Conservation (phyloP, 2,329 filamentous ascomycete genomes). For the Cladophialophora psammophila region DNA sequence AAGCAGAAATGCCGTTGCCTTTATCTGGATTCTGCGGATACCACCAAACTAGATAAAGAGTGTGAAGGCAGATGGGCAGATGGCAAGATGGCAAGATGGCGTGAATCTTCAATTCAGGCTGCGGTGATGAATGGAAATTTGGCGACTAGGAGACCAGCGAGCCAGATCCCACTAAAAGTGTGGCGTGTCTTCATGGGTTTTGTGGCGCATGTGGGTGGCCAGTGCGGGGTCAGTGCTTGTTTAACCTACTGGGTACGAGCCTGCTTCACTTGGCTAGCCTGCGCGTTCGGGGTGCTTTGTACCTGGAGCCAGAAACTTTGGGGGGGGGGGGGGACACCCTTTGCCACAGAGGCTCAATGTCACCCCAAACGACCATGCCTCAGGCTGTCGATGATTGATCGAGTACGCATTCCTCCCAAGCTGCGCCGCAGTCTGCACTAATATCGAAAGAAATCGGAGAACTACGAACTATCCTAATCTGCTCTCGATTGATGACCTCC, state of each 20-base stretch:
- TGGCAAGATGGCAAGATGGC: not conserved
- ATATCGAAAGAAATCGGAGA: slow-evolving; percentile 23
- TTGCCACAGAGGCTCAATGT: not conserved
- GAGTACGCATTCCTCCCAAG: slow-evolving; percentile 2
- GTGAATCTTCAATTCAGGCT: slow-evolving; percentile 3
- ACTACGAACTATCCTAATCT: not conserved
- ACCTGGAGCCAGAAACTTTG: not conserved
- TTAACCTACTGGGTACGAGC: not conserved
- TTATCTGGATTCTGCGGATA: not conserved
- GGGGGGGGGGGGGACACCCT: not conserved
- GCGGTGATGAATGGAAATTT: slow-evolving; percentile 4
- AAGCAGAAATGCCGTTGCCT: not conserved
- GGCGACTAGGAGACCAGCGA: not conserved
- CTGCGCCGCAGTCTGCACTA: slow-evolving; percentile 21
- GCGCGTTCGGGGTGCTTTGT: not conserved
- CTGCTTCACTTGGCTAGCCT: not conserved
- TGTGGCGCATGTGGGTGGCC: slow-evolving; percentile 1
- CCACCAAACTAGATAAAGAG: not conserved
- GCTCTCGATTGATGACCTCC: not conserved
- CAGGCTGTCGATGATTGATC: slow-evolving; percentile 14
- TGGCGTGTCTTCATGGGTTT: not conserved
- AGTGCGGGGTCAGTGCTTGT: slow-evolving; percentile 4
- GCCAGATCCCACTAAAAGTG: slow-evolving; percentile 4
- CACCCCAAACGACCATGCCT: slow-evolving; percentile 10
- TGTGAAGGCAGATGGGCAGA: not conserved